Percentiles rank a stretch among this genome's conserved stretches.
phyloP scores from a whole-genome alignment of 176 grass and related monocot species.

The Juncus effusus region DNA sequence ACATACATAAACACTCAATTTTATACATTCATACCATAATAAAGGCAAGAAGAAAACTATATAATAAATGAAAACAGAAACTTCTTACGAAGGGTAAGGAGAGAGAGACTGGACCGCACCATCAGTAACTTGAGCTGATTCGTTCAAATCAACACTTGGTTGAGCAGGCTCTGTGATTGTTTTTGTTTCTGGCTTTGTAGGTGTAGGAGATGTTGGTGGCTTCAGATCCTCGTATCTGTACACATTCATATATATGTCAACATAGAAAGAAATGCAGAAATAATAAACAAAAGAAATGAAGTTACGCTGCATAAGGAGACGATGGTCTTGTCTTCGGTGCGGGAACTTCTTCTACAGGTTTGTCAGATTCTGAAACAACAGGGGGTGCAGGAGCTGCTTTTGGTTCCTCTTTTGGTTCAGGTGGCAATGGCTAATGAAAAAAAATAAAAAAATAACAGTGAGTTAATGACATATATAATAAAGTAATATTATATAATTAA shows the following conservation, averaged over 20 bases:
- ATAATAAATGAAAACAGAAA: not conserved
- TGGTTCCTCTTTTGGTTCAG: conserved; percentile 1
- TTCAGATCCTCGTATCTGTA: conserved; percentile 39
- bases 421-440: conserved; percentile 3
- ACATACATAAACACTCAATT: not conserved
- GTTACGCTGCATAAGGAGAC: conserved; percentile 42
- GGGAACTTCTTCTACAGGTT: conserved; percentile 8
- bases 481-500: not conserved
- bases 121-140: conserved; percentile 5
- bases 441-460: not conserved
- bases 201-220: conserved; percentile 36
- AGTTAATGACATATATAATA: conserved; percentile 1
- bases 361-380: not conserved
- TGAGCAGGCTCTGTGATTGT: not conserved
- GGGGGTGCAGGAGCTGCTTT: not conserved
- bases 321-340: conserved; percentile 9
- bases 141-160: not conserved
- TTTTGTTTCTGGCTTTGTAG: conserved; percentile 22
- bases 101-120: conserved; percentile 27
- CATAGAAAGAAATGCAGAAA: not conserved
- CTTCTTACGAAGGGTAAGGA: conserved; percentile 27
- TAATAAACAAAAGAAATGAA: conserved; percentile 14
- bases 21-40: not conserved
- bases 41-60: conserved; percentile 2
- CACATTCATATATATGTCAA: conserved; percentile 11